A percentile compares a stretch with the other conserved stretches of the same genome.
phyloP scores from a whole-genome alignment of 1,284 basidiomycete species.

The Gymnopus androsaceus region DNA sequence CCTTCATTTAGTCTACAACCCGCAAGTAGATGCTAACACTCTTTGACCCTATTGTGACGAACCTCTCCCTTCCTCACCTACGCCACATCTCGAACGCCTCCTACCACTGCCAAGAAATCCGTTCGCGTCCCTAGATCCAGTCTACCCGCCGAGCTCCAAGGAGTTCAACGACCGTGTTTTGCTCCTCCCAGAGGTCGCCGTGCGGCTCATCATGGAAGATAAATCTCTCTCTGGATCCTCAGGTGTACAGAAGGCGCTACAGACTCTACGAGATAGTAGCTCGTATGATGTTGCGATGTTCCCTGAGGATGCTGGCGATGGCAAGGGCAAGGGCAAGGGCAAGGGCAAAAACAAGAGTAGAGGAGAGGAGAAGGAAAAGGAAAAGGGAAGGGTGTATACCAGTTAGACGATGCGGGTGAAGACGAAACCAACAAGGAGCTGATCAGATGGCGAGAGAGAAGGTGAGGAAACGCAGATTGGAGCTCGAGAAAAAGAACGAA shows the following conservation, averaged over 20 bases:
- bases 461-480: constrained; percentile 58
- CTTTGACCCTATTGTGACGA: constrained; percentile 81
- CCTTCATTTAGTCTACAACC: constrained; percentile 43
- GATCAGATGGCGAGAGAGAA: constrained; percentile 68
- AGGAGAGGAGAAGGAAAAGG: too few relatives aligned
- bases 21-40: constrained; percentile 57
- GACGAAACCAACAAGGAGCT: constrained; percentile 30
- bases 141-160: constrained; percentile 62
- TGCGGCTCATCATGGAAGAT: constrained; percentile 74
- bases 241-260: constrained; percentile 46
- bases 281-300: constrained; percentile 82
- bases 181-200: constrained; percentile 74
- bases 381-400: constrained; percentile 17
- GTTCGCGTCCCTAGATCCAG: constrained; percentile 61
- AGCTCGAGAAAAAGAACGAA: constrained; percentile 58
- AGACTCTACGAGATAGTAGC: constrained; percentile 69
- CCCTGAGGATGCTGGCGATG: constrained; percentile 54
- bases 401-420: neutral
- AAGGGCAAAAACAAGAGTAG: constrained; percentile 3
- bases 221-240: constrained; percentile 40
- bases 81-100: constrained; percentile 58
- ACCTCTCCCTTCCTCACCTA: constrained; percentile 60
- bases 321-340: constrained; percentile 13
- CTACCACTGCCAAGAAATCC: constrained; percentile 52
- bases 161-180: constrained; percentile 75